These are phyloP conservation scores for Phyllosticta citrichinensis DNA, from an alignment of 2,329 filamentous ascomycete species.

Conservation along the genomic window DNA sequence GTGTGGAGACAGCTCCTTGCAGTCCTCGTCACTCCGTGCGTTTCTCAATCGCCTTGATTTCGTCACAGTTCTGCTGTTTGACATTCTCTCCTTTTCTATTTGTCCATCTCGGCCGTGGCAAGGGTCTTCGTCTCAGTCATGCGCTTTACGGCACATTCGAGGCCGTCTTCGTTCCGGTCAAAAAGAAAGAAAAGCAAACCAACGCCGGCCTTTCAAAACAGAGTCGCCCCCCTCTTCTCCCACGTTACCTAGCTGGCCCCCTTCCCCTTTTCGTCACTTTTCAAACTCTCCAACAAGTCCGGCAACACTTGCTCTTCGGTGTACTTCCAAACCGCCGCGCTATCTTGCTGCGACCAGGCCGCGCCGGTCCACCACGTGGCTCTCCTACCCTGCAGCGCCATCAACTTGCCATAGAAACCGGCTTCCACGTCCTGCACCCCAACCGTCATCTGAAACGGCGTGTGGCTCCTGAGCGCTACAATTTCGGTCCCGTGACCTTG, in stretches of 20 bases:
- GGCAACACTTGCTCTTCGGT: constrained; percentile 12
- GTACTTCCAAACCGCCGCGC: constrained; percentile 22
- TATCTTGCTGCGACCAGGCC: constrained; percentile 23
- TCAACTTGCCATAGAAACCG: constrained; percentile 19
- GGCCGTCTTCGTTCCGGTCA: too few relatives aligned
- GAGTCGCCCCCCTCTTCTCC: background rate
- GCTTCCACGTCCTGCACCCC: constrained; percentile 15
- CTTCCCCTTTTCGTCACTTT: background rate
- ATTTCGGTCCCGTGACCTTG: background rate
- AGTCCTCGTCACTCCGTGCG: too few relatives aligned
- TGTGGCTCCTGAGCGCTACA: constrained; percentile 17
- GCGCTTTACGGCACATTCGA: background rate
- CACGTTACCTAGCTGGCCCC: background rate
- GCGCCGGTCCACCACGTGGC: constrained; percentile 21
- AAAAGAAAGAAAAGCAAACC: too few relatives aligned
- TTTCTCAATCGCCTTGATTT: background rate
- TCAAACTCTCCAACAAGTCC: background rate
- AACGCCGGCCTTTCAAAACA: too few relatives aligned
- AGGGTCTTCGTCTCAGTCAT: background rate
- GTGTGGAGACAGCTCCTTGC: too few relatives aligned
- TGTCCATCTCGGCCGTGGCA: background rate
- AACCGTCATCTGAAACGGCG: constrained; percentile 18
- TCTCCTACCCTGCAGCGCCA: constrained; percentile 17
- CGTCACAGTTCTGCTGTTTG: background rate
- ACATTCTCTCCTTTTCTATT: background rate